These are phyloP conservation scores for Cocos nucifera DNA, from an alignment of 176 grass and related monocot species.

Conservation along the genomic window DNA sequence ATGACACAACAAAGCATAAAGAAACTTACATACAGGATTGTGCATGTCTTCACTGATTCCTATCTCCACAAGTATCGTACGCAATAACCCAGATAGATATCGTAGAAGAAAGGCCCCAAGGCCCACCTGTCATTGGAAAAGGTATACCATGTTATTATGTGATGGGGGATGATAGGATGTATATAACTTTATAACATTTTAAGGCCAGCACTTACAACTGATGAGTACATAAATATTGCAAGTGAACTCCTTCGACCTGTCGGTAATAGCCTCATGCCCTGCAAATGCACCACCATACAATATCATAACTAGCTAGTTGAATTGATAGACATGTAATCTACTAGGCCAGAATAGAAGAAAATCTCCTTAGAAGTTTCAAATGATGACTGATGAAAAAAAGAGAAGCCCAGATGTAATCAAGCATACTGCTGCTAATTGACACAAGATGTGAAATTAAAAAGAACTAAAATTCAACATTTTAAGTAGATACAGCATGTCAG, in stretches of 20 bases:
- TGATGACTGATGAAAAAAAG: no score
- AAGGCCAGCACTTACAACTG: conserved; percentile 61
- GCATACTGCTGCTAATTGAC: no score
- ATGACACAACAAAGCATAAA: neutral
- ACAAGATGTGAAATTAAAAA: no score
- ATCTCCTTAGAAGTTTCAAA: no score
- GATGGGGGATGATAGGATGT: conserved; percentile 7
- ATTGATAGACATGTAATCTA: no score
- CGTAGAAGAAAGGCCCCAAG: conserved; percentile 57
- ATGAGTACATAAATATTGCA: conserved; percentile 76
- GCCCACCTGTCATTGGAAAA: conserved; percentile 44
- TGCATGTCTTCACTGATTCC: conserved; percentile 97
- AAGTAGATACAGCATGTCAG: no score
- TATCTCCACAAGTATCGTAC: conserved; percentile 63
- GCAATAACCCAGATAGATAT: conserved; percentile 62
- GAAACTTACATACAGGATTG: conserved; percentile 99
- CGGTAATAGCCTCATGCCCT: conserved; percentile 90
- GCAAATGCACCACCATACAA: conserved; percentile 11
- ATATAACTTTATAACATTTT: conserved; percentile 2
- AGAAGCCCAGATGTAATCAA: no score
- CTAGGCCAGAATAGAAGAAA: no score
- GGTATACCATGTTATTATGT: conserved; percentile 12
- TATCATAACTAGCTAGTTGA: no score
- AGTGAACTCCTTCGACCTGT: conserved; percentile 79
- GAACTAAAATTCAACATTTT: no score